Evolutionary conservation across 2,329 filamentous ascomycete genomes (phyloP).

Genomic region (Capronia epimyces): DNA sequence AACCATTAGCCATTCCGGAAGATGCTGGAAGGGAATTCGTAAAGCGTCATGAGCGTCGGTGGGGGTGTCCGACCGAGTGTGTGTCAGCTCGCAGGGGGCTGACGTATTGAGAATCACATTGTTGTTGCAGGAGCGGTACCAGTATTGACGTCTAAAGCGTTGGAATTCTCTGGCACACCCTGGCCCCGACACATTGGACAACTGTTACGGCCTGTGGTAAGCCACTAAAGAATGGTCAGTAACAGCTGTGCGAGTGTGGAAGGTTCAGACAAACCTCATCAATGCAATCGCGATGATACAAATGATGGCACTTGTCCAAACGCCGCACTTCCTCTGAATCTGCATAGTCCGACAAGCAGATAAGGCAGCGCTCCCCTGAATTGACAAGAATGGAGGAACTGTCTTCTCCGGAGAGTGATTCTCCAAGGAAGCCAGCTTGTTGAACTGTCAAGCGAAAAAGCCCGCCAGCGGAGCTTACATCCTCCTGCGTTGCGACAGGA

Average conservation of each 20-base stretch:
- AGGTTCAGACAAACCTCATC: conserved; percentile 53
- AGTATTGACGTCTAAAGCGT: conserved; percentile 5
- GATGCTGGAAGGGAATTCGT: conserved; percentile 19
- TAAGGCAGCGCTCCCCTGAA: conserved; percentile 54
- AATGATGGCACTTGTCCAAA: conserved; percentile 58
- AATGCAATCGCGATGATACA: conserved; percentile 65
- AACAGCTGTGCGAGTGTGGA: conserved; percentile 1
- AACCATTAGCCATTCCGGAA: conserved; percentile 4
- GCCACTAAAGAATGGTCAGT: conserved; percentile 50
- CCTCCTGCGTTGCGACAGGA: conserved; percentile 60
- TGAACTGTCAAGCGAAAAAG: conserved; percentile 50
- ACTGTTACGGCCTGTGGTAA: conserved; percentile 61
- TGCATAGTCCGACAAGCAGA: conserved; percentile 63
- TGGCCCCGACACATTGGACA: conserved; percentile 58
- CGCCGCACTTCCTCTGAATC: conserved; percentile 55
- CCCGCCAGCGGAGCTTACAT: conserved; percentile 58
- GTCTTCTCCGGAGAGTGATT: conserved; percentile 39
- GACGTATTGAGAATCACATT: neutral
- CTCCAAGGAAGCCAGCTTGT: conserved; percentile 43
- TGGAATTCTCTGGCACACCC: conserved; percentile 47
- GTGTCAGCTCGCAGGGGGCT: neutral
- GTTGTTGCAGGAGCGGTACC: conserved; percentile 7
- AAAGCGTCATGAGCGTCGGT: conserved; percentile 8
- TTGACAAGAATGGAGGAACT: conserved; percentile 36
- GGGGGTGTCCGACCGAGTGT: neutral